Evolutionary conservation across 441 rosid species (phyloP), one percentile per base, ranked within the genome.

Genomic region (Daphne laureola): DNA sequence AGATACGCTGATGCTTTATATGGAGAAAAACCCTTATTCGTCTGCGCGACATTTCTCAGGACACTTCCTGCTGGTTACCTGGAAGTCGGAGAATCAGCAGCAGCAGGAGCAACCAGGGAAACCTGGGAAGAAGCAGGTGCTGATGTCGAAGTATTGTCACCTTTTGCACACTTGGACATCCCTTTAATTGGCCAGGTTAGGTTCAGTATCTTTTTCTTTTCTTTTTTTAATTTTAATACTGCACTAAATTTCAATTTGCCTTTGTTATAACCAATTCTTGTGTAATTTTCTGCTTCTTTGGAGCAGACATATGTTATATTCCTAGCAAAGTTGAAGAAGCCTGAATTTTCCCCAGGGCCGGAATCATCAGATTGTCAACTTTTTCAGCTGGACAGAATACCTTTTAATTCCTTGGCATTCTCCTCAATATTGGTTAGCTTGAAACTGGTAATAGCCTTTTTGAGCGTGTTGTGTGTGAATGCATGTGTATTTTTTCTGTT

Each of bases 81-180:
- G 74, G 98, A 92, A 73, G 81, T 92, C 56, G 98, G 98, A 11
- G 98, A 92, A 72, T 92, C 98, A 43, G 91, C 96, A 47, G 87
- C 91, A 1, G 87, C 82, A 71, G 98, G 98, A 48, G 98, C 98
- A 56, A 75, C 79, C 54, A 70, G 98, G 71, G 98, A 92, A 73
- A 92, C 96, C 45, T 77, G 87, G 96, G 96, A 92, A 77, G 98
- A 88, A 72, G 95, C 98, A 8, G 72, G 81, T 46, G 96, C 98
- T 13, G 84, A 78, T 63, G 98, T 82, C 7, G 98, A 92, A 76
- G 86, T 88, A 43, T 53, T 80, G 52, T 84, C 91, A 12, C 98
- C 98, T 66, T 86, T 88, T 77, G 82, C 92, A 47, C 98, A 92
- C 44, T 65, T 92, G 23, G 98, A 88, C 57, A 92, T 92, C 63